Percentiles rank a stretch among this genome's conserved stretches.
These are phyloP conservation scores for Torrubiellomyces zombiae DNA, from an alignment of 2,329 filamentous ascomycete genomes.

Conservation along the genomic window DNA sequence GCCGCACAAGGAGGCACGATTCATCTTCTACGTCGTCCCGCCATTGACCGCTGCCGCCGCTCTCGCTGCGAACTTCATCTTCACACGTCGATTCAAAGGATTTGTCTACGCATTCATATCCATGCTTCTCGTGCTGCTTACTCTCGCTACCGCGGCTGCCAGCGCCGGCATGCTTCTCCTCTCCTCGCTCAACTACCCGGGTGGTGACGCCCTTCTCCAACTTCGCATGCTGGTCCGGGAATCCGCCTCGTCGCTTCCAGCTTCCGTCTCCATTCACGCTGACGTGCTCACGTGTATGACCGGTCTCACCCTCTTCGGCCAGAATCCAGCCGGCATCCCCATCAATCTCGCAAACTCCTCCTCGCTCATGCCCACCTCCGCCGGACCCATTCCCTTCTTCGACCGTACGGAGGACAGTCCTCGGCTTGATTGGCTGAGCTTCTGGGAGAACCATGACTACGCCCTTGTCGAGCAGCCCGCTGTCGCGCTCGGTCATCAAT, in stretches of 20 bases:
- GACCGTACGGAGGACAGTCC: conserved; percentile 45
- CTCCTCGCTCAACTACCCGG: conserved; percentile 86
- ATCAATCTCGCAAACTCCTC: conserved; percentile 17
- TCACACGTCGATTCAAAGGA: conserved; percentile 46
- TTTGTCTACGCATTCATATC: conserved; percentile 36
- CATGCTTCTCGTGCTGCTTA: conserved; percentile 38
- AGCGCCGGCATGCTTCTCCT: conserved; percentile 55
- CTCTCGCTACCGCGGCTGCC: conserved; percentile 39
- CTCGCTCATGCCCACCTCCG: conserved; percentile 7
- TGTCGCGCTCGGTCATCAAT: conserved; percentile 29
- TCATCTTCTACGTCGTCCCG: conserved; percentile 79
- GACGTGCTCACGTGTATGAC: conserved; percentile 57
- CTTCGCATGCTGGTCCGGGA: conserved; percentile 22
- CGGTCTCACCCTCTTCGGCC: conserved; percentile 49
- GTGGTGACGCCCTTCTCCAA: conserved; percentile 56
- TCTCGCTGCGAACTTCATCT: conserved; percentile 55
- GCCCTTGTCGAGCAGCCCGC: conserved; percentile 36
- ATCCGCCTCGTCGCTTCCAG: conserved; percentile 7
- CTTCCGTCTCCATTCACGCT: conserved; percentile 33
- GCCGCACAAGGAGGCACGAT: conserved; percentile 91
- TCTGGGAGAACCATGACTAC: conserved; percentile 51
- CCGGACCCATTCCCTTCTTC: conserved; percentile 21
- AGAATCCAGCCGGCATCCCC: conserved; percentile 23
- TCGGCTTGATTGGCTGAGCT: conserved; percentile 27
- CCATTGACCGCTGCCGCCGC: conserved; percentile 63